phyloP scores from a whole-genome alignment of 345 rosid genomes.

The Balakata baccata region DNA sequence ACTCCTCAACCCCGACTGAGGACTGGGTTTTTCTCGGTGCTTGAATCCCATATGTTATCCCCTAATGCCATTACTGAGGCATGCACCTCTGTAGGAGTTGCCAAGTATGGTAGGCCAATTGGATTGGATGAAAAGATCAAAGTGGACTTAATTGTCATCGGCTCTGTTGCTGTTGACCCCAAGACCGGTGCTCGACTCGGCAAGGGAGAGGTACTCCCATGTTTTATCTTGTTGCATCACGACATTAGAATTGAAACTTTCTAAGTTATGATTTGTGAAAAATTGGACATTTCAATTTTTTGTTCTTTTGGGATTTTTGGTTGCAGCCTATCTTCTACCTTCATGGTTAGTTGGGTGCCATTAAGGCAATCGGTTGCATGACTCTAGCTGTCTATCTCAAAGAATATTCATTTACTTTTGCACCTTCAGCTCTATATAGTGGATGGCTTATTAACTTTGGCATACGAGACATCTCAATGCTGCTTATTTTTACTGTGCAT shows the following conservation, averaged over 20 bases:
- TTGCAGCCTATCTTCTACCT: neutral
- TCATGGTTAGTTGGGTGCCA: neutral
- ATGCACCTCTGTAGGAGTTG: slow-evolving; percentile 77
- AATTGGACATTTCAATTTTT: neutral
- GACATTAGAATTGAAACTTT: neutral
- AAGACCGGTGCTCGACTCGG: slow-evolving; percentile 85
- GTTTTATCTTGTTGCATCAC: slow-evolving; percentile 2
- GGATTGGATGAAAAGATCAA: slow-evolving; percentile 75
- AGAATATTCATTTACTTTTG: neutral
- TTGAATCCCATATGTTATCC: slow-evolving; percentile 49
- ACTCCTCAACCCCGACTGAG: slow-evolving; percentile 93
- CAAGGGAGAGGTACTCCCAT: slow-evolving; percentile 71
- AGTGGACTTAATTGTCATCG: slow-evolving; percentile 74
- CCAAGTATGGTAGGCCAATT: slow-evolving; percentile 79
- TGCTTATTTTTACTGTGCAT: neutral
- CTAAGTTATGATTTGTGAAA: no score
- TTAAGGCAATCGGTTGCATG: no score
- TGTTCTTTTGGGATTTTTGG: slow-evolving; percentile 4
- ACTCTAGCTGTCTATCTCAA: no score
- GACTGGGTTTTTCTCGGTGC: slow-evolving; percentile 80
- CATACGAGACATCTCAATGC: neutral
- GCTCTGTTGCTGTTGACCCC: slow-evolving; percentile 88
- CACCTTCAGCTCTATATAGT: neutral
- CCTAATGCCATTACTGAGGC: slow-evolving; percentile 57
- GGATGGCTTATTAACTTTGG: neutral